Evolutionary conservation across 2,329 filamentous ascomycete genomes (phyloP).

Genomic region (Lachnellula hyalina): DNA sequence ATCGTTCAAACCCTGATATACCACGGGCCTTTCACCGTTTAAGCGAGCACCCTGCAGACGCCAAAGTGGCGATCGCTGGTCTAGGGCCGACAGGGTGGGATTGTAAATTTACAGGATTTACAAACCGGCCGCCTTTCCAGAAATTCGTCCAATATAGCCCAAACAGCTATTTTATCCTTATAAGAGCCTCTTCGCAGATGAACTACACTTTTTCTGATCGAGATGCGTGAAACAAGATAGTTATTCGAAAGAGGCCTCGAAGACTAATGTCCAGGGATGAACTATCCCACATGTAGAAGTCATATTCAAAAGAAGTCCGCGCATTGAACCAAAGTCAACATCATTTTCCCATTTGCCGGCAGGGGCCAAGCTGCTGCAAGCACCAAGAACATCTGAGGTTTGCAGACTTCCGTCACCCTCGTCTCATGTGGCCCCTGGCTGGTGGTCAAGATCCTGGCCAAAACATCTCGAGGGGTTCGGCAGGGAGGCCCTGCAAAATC

Average conservation of each 20-base stretch:
- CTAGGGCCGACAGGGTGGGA: constrained; percentile 13
- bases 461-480: constrained; percentile 28
- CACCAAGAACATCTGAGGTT: constrained; percentile 2
- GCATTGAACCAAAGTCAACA: constrained; percentile 10
- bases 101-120: constrained; percentile 10
- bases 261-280: neutral
- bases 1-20: constrained; percentile 27
- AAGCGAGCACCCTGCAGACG: constrained; percentile 27
- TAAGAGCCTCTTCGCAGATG: constrained; percentile 11
- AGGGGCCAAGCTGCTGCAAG: constrained; percentile 7
- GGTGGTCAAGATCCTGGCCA: constrained; percentile 27
- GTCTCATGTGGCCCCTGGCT: constrained; percentile 28
- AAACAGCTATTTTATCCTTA: constrained; percentile 22
- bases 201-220: too few relatives aligned
- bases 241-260: too few relatives aligned
- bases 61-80: constrained; percentile 25
- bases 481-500: constrained; percentile 25
- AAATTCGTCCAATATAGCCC: constrained; percentile 23
- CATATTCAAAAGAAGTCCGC: constrained; percentile 3
- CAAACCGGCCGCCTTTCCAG: constrained; percentile 22
- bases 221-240: neutral
- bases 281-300: constrained; percentile 9
- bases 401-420: constrained; percentile 28
- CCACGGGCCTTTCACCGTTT: constrained; percentile 26
- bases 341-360: constrained; percentile 17